Evolutionary conservation across 2,329 filamentous ascomycete species (phyloP).

Genomic region (Paecilomyces formosus): DNA sequence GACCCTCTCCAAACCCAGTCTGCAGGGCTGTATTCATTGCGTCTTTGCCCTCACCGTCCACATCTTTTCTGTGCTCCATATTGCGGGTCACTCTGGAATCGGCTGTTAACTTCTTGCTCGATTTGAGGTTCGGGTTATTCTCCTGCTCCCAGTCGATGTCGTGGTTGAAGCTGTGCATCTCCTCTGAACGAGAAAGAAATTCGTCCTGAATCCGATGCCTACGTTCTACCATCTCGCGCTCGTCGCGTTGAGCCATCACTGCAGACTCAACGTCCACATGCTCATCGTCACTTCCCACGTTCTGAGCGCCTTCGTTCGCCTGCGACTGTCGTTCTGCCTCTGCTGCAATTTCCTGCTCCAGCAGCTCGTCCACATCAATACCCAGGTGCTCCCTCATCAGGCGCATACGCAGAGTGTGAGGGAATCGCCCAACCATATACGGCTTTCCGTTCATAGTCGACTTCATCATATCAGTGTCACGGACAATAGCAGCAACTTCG

Average conservation of each 20-base stretch:
- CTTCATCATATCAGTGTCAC: slow-evolving; percentile 86
- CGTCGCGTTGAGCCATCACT: slow-evolving; percentile 29
- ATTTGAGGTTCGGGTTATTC: slow-evolving; percentile 50
- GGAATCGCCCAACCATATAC: slow-evolving; percentile 85
- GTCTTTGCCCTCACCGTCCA: slow-evolving; percentile 71
- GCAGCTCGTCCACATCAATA: slow-evolving; percentile 86
- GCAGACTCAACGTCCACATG: slow-evolving; percentile 21
- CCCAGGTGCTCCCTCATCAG: slow-evolving; percentile 96
- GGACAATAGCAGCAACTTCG: slow-evolving; percentile 80
- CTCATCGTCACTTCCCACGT: slow-evolving; percentile 12
- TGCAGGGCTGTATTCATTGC: slow-evolving; percentile 62
- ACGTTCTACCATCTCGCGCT: slow-evolving; percentile 35
- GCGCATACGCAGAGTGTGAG: slow-evolving; percentile 84
- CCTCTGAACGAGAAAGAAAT: slow-evolving; percentile 48
- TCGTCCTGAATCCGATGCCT: slow-evolving; percentile 47
- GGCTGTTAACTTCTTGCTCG: slow-evolving; percentile 46
- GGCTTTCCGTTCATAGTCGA: slow-evolving; percentile 86
- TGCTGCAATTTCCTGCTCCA: slow-evolving; percentile 66
- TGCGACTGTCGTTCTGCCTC: slow-evolving; percentile 60
- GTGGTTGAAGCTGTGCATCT: slow-evolving; percentile 64
- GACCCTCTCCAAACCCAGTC: slow-evolving; percentile 53
- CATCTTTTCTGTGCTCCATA: slow-evolving; percentile 60
- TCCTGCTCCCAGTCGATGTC: slow-evolving; percentile 59
- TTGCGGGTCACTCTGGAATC: slow-evolving; percentile 56
- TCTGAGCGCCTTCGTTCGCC: slow-evolving; percentile 34